Evolutionary conservation across 2,329 filamentous ascomycete species (phyloP).

Genomic region (Ophiocordyceps australis): DNA sequence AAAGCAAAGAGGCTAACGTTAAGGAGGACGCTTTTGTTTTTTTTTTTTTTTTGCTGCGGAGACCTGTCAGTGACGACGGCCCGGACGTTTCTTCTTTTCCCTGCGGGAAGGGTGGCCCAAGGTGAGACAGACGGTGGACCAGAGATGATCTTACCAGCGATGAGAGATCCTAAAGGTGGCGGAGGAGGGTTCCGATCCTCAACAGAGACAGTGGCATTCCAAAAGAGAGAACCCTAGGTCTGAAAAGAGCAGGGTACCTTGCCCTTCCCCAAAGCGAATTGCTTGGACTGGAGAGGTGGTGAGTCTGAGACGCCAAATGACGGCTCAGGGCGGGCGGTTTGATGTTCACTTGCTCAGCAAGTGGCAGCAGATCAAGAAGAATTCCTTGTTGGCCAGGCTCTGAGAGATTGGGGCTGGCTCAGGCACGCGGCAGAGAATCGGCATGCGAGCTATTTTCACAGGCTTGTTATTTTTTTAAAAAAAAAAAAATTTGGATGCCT

Average conservation of each 20-base stretch:
- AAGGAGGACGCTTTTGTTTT: slow-evolving; percentile 12
- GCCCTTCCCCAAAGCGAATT: slow-evolving; percentile 6
- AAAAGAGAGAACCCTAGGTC: slow-evolving; percentile 9
- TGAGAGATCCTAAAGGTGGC: slow-evolving; percentile 13
- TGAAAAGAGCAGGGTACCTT: slow-evolving; percentile 5
- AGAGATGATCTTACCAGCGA: slow-evolving; percentile 14
- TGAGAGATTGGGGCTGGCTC: too few relatives aligned
- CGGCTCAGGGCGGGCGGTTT: slow-evolving; percentile 6
- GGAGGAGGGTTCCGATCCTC: slow-evolving; percentile 15
- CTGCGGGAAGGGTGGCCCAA: slow-evolving; percentile 10
- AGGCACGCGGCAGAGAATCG: too few relatives aligned
- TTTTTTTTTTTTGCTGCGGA: slow-evolving; percentile 10
- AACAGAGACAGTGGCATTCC: slow-evolving; percentile 19
- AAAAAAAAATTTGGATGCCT: too few relatives aligned
- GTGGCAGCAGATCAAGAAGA: slow-evolving; percentile 5
- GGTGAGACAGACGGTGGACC: slow-evolving; percentile 15
- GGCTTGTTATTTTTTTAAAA: too few relatives aligned
- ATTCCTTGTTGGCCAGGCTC: slow-evolving; percentile 6
- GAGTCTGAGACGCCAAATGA: slow-evolving; percentile 5
- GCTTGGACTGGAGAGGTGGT: slow-evolving; percentile 7
- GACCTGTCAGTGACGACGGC: slow-evolving; percentile 13
- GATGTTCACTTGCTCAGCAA: too few relatives aligned
- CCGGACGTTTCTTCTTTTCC: slow-evolving; percentile 15
- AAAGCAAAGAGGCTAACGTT: slow-evolving; percentile 11
- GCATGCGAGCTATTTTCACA: too few relatives aligned